Evolutionary conservation across 83 land plant species (phyloP).

Genomic region (Thuja plicata): DNA sequence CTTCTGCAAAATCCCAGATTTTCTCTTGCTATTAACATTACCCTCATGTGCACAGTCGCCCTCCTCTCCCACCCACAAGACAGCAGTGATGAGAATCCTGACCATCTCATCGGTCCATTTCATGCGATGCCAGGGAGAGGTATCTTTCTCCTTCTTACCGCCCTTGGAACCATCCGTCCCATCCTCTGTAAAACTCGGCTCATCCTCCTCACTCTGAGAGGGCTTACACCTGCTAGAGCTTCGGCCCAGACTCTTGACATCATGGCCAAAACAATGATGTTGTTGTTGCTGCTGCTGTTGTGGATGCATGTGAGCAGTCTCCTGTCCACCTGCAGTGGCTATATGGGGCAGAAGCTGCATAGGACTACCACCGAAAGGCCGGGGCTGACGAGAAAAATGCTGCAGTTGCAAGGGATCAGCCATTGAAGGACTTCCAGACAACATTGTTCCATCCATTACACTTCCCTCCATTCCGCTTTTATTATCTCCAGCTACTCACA

Average conservation of each 20-base stretch:
- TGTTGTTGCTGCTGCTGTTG: neutral
- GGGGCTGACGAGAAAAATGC: neutral
- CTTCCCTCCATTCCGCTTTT: slow-evolving; percentile 6
- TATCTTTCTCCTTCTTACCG: slow-evolving; percentile 28
- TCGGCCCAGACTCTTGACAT: neutral
- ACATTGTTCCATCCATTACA: slow-evolving; percentile 10
- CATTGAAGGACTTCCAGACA: neutral
- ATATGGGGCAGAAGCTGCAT: neutral
- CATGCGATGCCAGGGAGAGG: slow-evolving; percentile 47
- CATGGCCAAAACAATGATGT: neutral
- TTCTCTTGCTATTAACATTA: slow-evolving; percentile 17
- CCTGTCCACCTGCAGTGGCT: neutral
- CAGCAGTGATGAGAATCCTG: slow-evolving; percentile 35
- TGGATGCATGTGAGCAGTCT: neutral
- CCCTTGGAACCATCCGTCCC: slow-evolving; percentile 27
- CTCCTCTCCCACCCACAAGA: slow-evolving; percentile 44
- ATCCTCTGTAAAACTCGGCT: slow-evolving; percentile 50
- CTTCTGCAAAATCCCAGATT: slow-evolving; percentile 36
- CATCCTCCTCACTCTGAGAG: slow-evolving; percentile 66
- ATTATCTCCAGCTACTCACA: neutral
- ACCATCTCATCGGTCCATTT: slow-evolving; percentile 53
- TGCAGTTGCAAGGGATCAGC: neutral
- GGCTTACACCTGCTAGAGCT: slow-evolving; percentile 17
- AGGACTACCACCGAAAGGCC: neutral
- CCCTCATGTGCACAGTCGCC: slow-evolving; percentile 18